Base-by-base conservation (phyloP, 352 stramenopile species). In the Phytophthora tubulina region DNA sequence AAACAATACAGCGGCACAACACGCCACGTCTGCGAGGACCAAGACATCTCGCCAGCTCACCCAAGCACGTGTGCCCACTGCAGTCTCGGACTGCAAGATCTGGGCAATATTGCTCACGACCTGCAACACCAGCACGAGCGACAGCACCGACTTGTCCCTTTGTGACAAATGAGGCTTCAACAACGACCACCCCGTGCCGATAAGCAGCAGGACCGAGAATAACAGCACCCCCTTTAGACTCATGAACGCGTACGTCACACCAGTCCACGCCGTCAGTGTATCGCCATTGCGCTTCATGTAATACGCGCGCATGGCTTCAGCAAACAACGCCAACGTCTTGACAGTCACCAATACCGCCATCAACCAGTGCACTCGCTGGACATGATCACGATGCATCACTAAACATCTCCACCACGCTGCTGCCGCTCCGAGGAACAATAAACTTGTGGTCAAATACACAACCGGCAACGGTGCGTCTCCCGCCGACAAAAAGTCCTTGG, bases 151-250 rank as follows among this genome's bases (percentile, higher is more conserved):
- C 80, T 99, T 99, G 80, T 99, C 97, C 51, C 84, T 77, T 58
- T 86, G 75, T 50, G 89, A 97, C 21, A 99, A 74, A 76, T 98
- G 98, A 41, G 97, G 95, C 82, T 99, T 99, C 53, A 99, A 80
- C 48, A 99, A 87, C 52, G 90, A 98, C 96, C 97, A 99, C 14
- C 98, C 98, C 54, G 94, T 98, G 57, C 97, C 98, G 72, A 99
- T 98, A 35, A 99, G 88, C 30, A 99, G 76, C 51, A 99, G 90
- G n/a, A 99, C 96, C 6, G 96, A 92, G 71, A 99, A 99, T n/a
- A 99, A 85, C 67, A 98, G 95, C 45, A 98, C 86, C 30, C 96
- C 95, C 72, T 99, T 99, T 15, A 99, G 75, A 62, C 98, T 98
- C 51, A 92, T 82, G 73, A 99, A 97, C 6, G 96, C 79, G 79